Conservation (phyloP, 2,329 filamentous ascomycete species). For the Neofusicoccum sp. region DNA sequence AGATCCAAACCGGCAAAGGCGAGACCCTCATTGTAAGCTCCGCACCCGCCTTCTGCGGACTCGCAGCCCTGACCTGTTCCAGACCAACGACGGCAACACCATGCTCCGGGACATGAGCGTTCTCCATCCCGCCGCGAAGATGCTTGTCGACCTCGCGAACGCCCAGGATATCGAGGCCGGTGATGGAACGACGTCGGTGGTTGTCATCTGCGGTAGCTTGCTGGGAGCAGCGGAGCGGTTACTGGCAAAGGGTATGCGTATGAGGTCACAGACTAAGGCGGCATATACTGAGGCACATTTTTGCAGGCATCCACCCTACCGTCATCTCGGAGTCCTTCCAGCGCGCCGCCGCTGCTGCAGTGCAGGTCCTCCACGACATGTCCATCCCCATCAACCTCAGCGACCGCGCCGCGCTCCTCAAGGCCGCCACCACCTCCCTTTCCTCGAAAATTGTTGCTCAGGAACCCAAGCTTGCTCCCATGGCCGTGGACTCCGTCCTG, state of each 20-base stretch:
- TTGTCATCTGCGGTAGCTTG: slow-evolving; percentile 95
- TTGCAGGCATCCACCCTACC: slow-evolving; percentile 81
- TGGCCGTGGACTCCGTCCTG: slow-evolving; percentile 95
- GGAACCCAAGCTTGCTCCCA: slow-evolving; percentile 94
- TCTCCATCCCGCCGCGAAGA: slow-evolving; percentile 99
- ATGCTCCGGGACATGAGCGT: slow-evolving; percentile 99
- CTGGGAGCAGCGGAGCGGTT: slow-evolving; percentile 91
- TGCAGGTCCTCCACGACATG: slow-evolving; percentile 91
- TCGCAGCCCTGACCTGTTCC: slow-evolving; percentile 31
- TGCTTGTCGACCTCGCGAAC: slow-evolving; percentile 95
- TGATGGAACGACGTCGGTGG: slow-evolving; percentile 96
- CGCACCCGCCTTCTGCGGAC: background rate
- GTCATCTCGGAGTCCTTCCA: slow-evolving; percentile 98
- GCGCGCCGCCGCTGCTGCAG: slow-evolving; percentile 84
- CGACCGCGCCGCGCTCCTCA: slow-evolving; percentile 87
- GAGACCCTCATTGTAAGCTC: slow-evolving; percentile 81
- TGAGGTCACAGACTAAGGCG: background rate
- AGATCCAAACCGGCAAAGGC: slow-evolving; percentile 92
- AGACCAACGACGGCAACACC: slow-evolving; percentile 97
- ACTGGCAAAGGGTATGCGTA: slow-evolving; percentile 71
- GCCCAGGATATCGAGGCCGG: slow-evolving; percentile 98
- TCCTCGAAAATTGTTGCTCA: slow-evolving; percentile 99
- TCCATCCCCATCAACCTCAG: slow-evolving; percentile 87
- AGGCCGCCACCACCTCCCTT: slow-evolving; percentile 94
- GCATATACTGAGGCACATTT: slow-evolving; percentile 23